Evolutionary conservation across 2,329 filamentous ascomycete species (phyloP).

Genomic region (Beauveria asiatica): DNA sequence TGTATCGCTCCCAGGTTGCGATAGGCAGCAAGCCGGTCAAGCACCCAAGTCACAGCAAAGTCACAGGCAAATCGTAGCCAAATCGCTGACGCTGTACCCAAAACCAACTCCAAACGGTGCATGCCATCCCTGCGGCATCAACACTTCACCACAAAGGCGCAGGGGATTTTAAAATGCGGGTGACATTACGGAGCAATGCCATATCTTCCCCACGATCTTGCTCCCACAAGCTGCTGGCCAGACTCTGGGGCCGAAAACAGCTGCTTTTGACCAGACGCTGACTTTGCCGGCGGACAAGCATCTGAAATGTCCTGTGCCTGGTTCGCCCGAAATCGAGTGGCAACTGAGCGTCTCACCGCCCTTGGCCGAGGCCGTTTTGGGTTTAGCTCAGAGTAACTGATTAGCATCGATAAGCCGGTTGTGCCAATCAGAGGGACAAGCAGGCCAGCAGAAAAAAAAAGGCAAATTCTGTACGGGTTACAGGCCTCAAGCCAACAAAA

Average conservation of each 20-base stretch:
- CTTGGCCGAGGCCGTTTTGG: neutral
- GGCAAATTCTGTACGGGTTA: neutral
- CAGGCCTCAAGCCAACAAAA: neutral
- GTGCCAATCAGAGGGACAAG: conserved; percentile 2
- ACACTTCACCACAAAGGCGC: neutral
- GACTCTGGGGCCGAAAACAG: neutral
- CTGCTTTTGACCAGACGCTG: neutral
- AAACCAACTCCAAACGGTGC: neutral
- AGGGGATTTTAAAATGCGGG: neutral
- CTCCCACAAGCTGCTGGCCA: neutral
- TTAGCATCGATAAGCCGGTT: conserved; percentile 9
- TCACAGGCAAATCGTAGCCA: no score
- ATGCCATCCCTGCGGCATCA: neutral
- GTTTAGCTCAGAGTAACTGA: neutral
- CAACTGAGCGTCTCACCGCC: conserved; percentile 8
- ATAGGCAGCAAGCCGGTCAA: no score
- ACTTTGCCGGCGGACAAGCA: neutral
- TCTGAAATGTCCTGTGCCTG: conserved; percentile 12
- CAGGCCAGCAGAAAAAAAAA: neutral
- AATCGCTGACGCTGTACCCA: no score
- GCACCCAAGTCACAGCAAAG: no score
- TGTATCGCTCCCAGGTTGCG: no score
- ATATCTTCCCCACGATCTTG: conserved; percentile 11
- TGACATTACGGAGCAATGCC: neutral
- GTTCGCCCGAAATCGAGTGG: conserved; percentile 11